Evolutionary conservation across 345 rosid genomes (phyloP), one percentile per base, ranked within the genome.

Genomic region (Combretum micranthum): DNA sequence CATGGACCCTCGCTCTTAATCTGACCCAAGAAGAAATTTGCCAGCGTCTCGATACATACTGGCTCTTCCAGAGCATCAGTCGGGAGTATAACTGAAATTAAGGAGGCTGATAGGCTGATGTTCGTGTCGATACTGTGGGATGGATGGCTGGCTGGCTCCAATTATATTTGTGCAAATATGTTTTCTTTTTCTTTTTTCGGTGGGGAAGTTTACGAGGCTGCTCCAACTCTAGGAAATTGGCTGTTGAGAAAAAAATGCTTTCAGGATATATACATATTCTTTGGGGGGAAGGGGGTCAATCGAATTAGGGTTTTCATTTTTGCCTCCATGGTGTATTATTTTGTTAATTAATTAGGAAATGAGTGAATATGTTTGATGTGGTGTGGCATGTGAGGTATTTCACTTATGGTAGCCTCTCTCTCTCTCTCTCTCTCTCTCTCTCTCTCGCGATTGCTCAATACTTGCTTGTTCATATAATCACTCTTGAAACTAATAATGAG

Each of bases 251-350:
- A 51, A 61, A 17, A 52, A 20, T 51, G 54, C 64, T 44, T 63
- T 55, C 26, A 19, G 65, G 67, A 62, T 71, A 71, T 78, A 66
- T 56, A 63, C 72, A 55, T 70, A 90, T 90, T 87, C 94, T 90
- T 90, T 52, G 49, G 76, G 87, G 68, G 86, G 80, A 69, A 60
- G 70, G 82, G 73, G 64, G 48, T 70, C 6, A 32, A 51, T 58
- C 57, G 50, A 67, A 58, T 70, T 64, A 70, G 59, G 62, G 60
- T 62, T 44, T 60, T 69, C 60, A 32, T 32, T 32, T 43, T 64
- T 59, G 75, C 69, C 84, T 69, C 76, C 81, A 51, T 47, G 78
- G 79, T 72, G 61, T 69, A 75, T 72, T 65, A 60, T 71, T 79
- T 76, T 72, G 79, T 69, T 76, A 47, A 69, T 72, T 69, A 57